These are phyloP conservation scores for Galeopsis tetrahit DNA, from an alignment of 257 asterid genomes.

Conservation along the genomic window DNA sequence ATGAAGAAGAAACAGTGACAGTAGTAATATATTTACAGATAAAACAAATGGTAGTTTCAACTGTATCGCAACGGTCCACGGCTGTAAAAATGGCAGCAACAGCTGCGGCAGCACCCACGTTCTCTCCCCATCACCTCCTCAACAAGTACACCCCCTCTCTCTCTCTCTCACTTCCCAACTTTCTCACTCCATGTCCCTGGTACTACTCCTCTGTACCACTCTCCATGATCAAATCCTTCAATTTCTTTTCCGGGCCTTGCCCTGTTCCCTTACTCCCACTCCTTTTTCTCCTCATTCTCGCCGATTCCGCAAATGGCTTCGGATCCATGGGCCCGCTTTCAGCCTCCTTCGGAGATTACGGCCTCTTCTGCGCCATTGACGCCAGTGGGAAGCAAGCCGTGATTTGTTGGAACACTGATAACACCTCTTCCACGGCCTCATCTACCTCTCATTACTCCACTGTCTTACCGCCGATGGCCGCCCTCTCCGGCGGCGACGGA, in stretches of 20 bases:
- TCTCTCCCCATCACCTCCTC: slow-evolving; percentile 45
- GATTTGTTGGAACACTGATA: slow-evolving; percentile 80
- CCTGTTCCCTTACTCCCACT: slow-evolving; percentile 22
- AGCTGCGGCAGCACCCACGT: slow-evolving; percentile 55
- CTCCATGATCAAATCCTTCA: background rate
- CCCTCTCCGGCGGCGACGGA: slow-evolving; percentile 81
- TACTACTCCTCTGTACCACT: slow-evolving; percentile 17
- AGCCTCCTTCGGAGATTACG: slow-evolving; percentile 71
- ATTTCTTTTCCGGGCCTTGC: slow-evolving; percentile 13
- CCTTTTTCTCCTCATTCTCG: slow-evolving; percentile 34
- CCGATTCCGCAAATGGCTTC: slow-evolving; percentile 59
- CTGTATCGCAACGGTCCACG: slow-evolving; percentile 28
- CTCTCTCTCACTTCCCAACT: slow-evolving; percentile 33
- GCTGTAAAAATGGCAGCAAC: slow-evolving; percentile 48
- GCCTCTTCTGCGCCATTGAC: slow-evolving; percentile 87
- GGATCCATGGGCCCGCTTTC: slow-evolving; percentile 91
- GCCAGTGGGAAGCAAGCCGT: slow-evolving; percentile 92
- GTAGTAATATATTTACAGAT: slow-evolving; percentile 11
- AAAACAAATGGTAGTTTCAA: background rate
- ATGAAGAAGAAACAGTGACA: background rate
- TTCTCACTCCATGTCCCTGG: slow-evolving; percentile 49
- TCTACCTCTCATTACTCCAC: slow-evolving; percentile 44
- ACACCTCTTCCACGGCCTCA: slow-evolving; percentile 41
- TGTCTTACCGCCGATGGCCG: slow-evolving; percentile 67
- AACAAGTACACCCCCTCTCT: slow-evolving; percentile 31